Base-by-base conservation (phyloP, 495 filamentous ascomycete genomes). In the Hypomontagnella monticulosa region DNA sequence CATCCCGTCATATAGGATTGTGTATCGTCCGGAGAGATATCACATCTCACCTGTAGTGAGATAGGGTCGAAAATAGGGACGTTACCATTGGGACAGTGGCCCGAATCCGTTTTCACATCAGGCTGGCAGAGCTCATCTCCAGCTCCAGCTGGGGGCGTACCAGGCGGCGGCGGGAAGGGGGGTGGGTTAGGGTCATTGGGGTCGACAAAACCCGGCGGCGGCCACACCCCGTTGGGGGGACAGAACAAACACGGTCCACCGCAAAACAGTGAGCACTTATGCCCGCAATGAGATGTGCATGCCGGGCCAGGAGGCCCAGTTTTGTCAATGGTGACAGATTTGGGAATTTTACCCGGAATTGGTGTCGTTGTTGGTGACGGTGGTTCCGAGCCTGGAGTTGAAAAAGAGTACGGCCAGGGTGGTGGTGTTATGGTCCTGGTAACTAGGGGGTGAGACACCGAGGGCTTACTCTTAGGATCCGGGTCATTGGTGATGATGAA, bases 361-460 rank as follows among this genome's bases (percentile, higher is more conserved):
- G n/a, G 38, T 15, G 38, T 41, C n/a, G 15, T 41, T 15, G 16
- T 15, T 6, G 38, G 38, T 6, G 38, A n/a, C 15, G 14, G 38
- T 41, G 38, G 38, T 41, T 41, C 12, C 12, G 38, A 15, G 12
- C 38, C 38, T 15, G 55, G 27, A 12, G 18, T 23, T 32, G 36
- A 32, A 23, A 58, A 47, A 4, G 55, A 46, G 20, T 58, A 58
- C 0, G 55, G 55, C 23, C 34, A 58, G 12, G 55, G 55, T 4
- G 55, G 55, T 0, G 55, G 55, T 3, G 19, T 36, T 27, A 58
- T 58, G 10, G 55, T 58, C 20, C 55, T 58, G n/a, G 43, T 49
- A 4, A 48, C 55, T 4, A 3, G 3, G 8, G 55, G 55, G 16
- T 58, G 42, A 2, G 40, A 48, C 14, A 58, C 55, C 0, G 30